A percentile compares a stretch with the other conserved stretches of the same genome.
These are phyloP conservation scores for Vachellia pachyceras DNA, from an alignment of 306 rosid species.

Conservation along the genomic window DNA sequence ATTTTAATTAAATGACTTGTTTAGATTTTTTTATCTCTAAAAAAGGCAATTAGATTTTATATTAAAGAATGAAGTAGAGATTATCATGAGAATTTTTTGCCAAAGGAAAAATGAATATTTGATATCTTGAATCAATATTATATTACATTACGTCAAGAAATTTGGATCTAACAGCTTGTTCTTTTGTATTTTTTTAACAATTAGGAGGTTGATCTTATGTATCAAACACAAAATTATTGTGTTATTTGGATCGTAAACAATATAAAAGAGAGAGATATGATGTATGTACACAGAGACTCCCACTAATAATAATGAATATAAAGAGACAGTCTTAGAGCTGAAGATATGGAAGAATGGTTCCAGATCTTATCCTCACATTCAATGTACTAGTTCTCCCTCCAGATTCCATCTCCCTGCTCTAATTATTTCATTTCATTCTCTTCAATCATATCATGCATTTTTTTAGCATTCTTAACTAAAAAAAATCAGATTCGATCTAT, in stretches of 20 bases:
- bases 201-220: neutral
- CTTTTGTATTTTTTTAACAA: neutral
- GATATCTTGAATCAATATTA: no score
- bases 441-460: neutral
- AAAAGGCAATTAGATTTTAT: no score
- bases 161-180: neutral
- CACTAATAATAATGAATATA: neutral
- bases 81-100: no score
- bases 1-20: no score
- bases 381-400: neutral
- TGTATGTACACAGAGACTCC: neutral
- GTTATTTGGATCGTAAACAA: neutral
- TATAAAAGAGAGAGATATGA: neutral
- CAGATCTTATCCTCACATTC: constrained; percentile 1
- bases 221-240: neutral
- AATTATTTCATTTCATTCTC: neutral
- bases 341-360: constrained; percentile 23
- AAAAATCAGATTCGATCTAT: neutral
- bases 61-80: no score
- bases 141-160: neutral
- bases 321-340: constrained; percentile 10
- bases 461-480: neutral
- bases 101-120: no score
- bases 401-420: neutral
- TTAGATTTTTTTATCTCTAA: no score